Percentiles rank a stretch among this genome's conserved stretches.
These are phyloP conservation scores for Coprinopsis marcescibilis DNA, from an alignment of 768 basidiomycete genomes.

Conservation along the genomic window DNA sequence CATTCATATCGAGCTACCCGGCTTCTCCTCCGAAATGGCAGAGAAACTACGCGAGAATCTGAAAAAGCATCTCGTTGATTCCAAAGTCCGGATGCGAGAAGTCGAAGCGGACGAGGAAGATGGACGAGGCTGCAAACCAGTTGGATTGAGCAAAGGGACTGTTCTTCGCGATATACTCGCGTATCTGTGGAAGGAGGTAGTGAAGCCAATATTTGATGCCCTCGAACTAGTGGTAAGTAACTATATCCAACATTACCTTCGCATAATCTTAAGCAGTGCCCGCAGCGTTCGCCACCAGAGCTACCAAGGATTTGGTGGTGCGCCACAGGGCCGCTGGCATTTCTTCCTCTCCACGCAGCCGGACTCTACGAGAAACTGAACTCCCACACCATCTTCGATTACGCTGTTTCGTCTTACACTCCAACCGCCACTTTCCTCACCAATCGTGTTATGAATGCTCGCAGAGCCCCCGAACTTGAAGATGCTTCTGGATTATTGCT, in stretches of 20 bases:
- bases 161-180: too few relatives aligned
- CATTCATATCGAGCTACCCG: slow-evolving; percentile 8
- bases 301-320: slow-evolving; percentile 11
- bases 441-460: not conserved
- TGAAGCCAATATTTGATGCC: not conserved
- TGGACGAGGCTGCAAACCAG: not conserved
- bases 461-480: not conserved
- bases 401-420: slow-evolving; percentile 3
- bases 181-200: too few relatives aligned
- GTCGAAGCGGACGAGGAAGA: not conserved
- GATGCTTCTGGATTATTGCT: slow-evolving; percentile 6
- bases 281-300: not conserved
- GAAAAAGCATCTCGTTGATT: not conserved
- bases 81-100: not conserved
- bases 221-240: not conserved
- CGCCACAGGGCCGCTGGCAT: slow-evolving; percentile 3
- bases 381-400: not conserved
- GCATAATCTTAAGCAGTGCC: too few relatives aligned
- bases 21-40: slow-evolving; percentile 3
- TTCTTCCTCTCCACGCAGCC: slow-evolving; percentile 10
- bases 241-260: too few relatives aligned
- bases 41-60: not conserved
- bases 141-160: not conserved
- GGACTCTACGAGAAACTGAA: slow-evolving; percentile 1
- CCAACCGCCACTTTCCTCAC: slow-evolving; percentile 1